Base-by-base conservation (phyloP, 2,329 filamentous ascomycete species). In the Camptophora hylomeconis region DNA sequence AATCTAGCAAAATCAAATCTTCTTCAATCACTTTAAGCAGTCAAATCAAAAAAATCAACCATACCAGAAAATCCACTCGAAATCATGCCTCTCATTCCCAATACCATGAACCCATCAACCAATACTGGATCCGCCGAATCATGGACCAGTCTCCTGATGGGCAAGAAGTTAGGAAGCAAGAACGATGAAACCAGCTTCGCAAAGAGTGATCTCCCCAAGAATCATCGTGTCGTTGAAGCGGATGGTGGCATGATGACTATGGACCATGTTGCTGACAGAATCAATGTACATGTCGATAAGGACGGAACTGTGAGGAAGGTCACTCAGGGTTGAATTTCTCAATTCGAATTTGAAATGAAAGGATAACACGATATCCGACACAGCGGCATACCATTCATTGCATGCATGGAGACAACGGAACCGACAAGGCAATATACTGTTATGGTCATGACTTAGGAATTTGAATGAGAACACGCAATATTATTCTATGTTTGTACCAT, bases 41-140 rank as follows among this genome's bases (percentile, higher is more conserved):
- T 14, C 27, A 35, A 33, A 20, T 22, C 16, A 13, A 9, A 24
- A 9, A 12, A 17, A 3, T 25, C 17, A 30, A 17, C 17, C 23
- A 32, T n/a, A 24, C 21, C 5, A 37, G 15, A 21, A n/a, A n/a
- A n/a, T n/a, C n/a, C n/a, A n/a, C n/a, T n/a, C n/a, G n/a, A n/a
- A n/a, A n/a, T n/a, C n/a, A 63, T 64, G 60, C 60, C 60, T 45
- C 58, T 64, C 31, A 55, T 63, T 32, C 50, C 62, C 19, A 58
- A 59, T 12, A 52, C 55, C 28, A 46, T 63, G 41, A 57, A 47
- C 43, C 45, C 46, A 24, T 38, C 39, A 17, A 35, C 45, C 27
- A 46, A 45, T 20, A 46, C 52, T 28, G 22, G 20, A 24, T 29
- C 26, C 21, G 45, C 48, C 17, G 51, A 57, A 28, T 20, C 15